Conservation (phyloP, 208 protist species). For the Wallacemonas sp. region DNA sequence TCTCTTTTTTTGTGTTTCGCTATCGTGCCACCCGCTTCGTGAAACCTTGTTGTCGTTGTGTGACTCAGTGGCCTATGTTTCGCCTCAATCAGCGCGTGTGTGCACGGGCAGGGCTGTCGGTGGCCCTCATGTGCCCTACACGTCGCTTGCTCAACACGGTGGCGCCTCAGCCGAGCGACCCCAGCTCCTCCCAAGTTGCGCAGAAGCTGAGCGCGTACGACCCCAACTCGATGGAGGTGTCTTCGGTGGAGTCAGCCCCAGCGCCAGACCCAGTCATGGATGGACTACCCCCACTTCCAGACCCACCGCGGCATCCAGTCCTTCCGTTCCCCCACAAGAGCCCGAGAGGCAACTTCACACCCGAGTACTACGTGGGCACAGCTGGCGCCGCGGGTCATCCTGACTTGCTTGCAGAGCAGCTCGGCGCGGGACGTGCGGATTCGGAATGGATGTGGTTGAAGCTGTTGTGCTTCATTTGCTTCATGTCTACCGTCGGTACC, state of each 20-base stretch:
- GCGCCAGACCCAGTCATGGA: constrained; percentile 13
- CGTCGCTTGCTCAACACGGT: neutral
- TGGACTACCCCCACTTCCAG: constrained; percentile 14
- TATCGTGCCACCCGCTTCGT: neutral
- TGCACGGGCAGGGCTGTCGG: neutral
- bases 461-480: constrained; percentile 79
- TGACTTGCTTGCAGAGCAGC: constrained; percentile 48
- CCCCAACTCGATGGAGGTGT: neutral
- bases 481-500: constrained; percentile 65
- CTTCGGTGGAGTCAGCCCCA: neutral
- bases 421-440: constrained; percentile 57
- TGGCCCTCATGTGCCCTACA: neutral
- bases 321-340: constrained; percentile 51
- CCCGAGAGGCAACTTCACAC: constrained; percentile 34
- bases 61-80: neutral
- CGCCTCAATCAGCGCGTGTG: neutral
- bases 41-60: neutral
- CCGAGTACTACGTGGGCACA: constrained; percentile 55
- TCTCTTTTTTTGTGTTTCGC: constrained; percentile 5
- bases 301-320: constrained; percentile 3
- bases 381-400: constrained; percentile 56
- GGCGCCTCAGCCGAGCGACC: neutral
- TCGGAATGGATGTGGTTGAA: constrained; percentile 86
- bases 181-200: neutral
- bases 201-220: neutral